phyloP scores from a whole-genome alignment of 768 basidiomycete species.

The Lentinula lateritia region DNA sequence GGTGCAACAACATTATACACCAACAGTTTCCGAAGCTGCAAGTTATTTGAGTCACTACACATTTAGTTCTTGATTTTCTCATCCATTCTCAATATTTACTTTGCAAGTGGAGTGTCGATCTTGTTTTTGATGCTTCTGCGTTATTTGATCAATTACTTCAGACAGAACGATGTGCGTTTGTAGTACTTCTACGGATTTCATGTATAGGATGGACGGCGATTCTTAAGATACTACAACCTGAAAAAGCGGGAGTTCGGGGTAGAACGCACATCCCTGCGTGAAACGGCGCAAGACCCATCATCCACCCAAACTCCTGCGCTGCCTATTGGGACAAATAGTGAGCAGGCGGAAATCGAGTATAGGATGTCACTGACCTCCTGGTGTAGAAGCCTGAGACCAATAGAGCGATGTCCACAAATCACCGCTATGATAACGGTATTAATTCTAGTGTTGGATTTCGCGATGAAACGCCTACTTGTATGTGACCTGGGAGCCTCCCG shows the following conservation, averaged over 20 bases:
- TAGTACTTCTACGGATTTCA: no score
- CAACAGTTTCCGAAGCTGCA: no score
- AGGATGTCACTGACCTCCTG: background rate
- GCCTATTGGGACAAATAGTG: background rate
- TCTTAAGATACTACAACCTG: background rate
- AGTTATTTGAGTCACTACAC: no score
- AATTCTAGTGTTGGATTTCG: background rate
- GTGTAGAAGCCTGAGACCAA: constrained; percentile 1
- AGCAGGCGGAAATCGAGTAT: background rate
- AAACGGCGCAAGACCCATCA: background rate
- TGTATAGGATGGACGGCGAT: background rate
- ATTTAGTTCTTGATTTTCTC: no score
- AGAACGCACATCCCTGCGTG: background rate
- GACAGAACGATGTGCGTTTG: no score
- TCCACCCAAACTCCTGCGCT: constrained; percentile 1
- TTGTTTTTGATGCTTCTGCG: no score
- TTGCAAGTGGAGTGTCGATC: no score
- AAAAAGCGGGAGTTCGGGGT: background rate
- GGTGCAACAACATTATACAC: no score
- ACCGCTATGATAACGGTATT: background rate
- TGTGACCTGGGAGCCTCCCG: constrained; percentile 1
- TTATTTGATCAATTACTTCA: no score
- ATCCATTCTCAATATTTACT: no score
- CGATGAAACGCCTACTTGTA: background rate
- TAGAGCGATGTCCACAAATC: background rate